Percentiles rank a stretch among this genome's conserved stretches.
Evolutionary conservation across 2,329 filamentous ascomycete genomes (phyloP).

Genomic region (Sporothrix curviconia): DNA sequence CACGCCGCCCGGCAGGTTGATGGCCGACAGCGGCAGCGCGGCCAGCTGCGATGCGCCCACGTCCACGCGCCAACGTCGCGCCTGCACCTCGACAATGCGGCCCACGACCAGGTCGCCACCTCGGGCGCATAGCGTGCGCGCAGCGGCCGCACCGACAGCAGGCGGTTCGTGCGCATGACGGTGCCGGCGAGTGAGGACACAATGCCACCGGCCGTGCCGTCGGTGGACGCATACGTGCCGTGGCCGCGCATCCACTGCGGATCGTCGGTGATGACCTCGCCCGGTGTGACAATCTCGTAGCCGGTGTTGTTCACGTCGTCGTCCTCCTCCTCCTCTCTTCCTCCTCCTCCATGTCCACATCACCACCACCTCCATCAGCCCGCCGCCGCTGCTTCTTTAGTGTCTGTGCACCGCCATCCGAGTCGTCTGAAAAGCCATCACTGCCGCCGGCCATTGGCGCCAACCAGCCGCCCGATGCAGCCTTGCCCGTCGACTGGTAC

Average conservation of each 20-base stretch:
- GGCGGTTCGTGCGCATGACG: slow-evolving; percentile 89
- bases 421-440: slow-evolving; percentile 28
- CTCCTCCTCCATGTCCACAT: background rate
- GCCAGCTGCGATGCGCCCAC: slow-evolving; percentile 83
- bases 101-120: slow-evolving; percentile 92
- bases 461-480: background rate
- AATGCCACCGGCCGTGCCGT: slow-evolving; percentile 52
- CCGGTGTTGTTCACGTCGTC: slow-evolving; percentile 22
- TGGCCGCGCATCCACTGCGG: slow-evolving; percentile 98
- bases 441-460: background rate
- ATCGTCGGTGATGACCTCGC: slow-evolving; percentile 80
- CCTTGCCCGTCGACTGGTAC: slow-evolving; percentile 3
- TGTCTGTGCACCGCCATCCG: slow-evolving; percentile 41
- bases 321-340: background rate
- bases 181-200: slow-evolving; percentile 86
- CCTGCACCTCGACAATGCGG: slow-evolving; percentile 90
- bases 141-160: slow-evolving; percentile 83
- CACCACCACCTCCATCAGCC: slow-evolving; percentile 31
- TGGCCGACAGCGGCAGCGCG: slow-evolving; percentile 74
- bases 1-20: slow-evolving; percentile 92
- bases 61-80: slow-evolving; percentile 89
- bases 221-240: slow-evolving; percentile 71
- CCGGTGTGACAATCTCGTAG: slow-evolving; percentile 71
- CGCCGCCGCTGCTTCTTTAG: slow-evolving; percentile 38
- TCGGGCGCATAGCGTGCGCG: slow-evolving; percentile 91